Percentiles rank a stretch among this genome's conserved stretches.
These are phyloP conservation scores for Eutypa lata DNA, from an alignment of 2,329 filamentous ascomycete species.

Conservation along the genomic window DNA sequence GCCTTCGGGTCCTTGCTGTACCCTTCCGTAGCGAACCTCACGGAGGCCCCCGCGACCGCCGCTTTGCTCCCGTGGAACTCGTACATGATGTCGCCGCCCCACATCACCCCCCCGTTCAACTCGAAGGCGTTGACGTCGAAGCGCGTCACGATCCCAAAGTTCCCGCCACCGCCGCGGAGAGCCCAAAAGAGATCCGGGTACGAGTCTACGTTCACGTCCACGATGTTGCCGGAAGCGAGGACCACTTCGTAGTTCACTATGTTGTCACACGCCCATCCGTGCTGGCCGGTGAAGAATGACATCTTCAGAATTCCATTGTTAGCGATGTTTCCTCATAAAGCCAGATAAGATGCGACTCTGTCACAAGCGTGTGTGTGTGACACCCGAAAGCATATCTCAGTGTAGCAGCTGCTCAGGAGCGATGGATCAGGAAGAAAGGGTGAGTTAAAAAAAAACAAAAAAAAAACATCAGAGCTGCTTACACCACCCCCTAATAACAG, in stretches of 20 bases:
- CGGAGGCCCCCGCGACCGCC: constrained; percentile 3
- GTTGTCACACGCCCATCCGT: constrained; percentile 32
- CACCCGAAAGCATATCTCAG: too few species aligned
- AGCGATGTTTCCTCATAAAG: background rate
- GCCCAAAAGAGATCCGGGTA: constrained; percentile 36
- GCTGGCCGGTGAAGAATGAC: constrained; percentile 25
- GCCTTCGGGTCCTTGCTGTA: constrained; percentile 9
- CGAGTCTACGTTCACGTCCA: constrained; percentile 14
- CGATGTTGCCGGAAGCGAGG: constrained; percentile 16
- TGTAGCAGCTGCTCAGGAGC: too few species aligned
- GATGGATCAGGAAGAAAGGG: too few species aligned
- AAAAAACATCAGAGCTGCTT: too few species aligned
- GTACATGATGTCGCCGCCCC: constrained; percentile 10
- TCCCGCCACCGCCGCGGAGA: constrained; percentile 14
- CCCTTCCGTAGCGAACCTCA: constrained; percentile 2
- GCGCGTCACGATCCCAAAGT: constrained; percentile 15
- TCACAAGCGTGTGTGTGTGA: too few species aligned
- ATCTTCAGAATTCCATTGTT: constrained; percentile 8
- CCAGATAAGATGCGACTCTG: too few species aligned
- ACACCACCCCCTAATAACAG: constrained; percentile 29
- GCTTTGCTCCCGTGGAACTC: constrained; percentile 9
- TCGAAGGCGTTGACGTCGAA: constrained; percentile 8
- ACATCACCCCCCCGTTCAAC: constrained; percentile 9
- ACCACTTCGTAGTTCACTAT: constrained; percentile 31
- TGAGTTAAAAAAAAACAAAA: too few species aligned